Evolutionary conservation across 23 red algal genomes (phyloP), one percentile per base, ranked within the genome.

Genomic region (Gracilaria domingensis): DNA sequence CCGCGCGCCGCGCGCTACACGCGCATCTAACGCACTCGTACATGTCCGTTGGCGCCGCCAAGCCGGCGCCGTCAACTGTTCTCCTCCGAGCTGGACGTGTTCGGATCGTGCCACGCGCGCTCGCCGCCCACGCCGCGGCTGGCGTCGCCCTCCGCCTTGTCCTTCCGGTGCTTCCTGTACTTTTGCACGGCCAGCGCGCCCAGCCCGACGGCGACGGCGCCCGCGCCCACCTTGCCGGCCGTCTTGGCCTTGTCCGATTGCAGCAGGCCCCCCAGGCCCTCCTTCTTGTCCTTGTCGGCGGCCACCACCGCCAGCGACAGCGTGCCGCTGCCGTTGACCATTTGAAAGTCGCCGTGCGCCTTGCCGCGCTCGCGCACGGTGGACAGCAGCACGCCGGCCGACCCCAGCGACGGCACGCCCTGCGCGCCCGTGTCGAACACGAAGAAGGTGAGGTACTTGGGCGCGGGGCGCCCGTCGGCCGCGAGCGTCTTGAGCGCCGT

Each of bases 401-500:
- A 89, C 12, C 85, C 85, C 40, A 89, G 85, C 48, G 85, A 75
- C 39, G 85, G 85, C 59, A 89, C 85, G 70, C 70, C 85, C n/a
- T 35, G 70, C 51, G 47, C 55, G 69, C 85, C 85, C 35, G 85
- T 89, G 59, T 89, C 85, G 44, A 89, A 89, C 48, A 79, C 69
- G 85, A 89, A 89, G 56, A 89, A 89, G 29, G 85, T 89, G 53
- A 89, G 54, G 56, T 89, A 89, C 40, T 65, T 89, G 73, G 85
- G 85, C 85, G 79, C 85, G 30, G 69, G 69, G 30, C 58, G 47
- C 12, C 73, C 70, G 48, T 66, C 85, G 16, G 85, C 85, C 45
- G 33, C 70, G 11, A 89, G 5, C 0, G 66, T 24, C 59, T 89
- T 89, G 16, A 79, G 29, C 23, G 79, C 37, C 40, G 85, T 62